Conservation (phyloP, 139 green algal genomes). For the Chlamydomonas applanata region DNA sequence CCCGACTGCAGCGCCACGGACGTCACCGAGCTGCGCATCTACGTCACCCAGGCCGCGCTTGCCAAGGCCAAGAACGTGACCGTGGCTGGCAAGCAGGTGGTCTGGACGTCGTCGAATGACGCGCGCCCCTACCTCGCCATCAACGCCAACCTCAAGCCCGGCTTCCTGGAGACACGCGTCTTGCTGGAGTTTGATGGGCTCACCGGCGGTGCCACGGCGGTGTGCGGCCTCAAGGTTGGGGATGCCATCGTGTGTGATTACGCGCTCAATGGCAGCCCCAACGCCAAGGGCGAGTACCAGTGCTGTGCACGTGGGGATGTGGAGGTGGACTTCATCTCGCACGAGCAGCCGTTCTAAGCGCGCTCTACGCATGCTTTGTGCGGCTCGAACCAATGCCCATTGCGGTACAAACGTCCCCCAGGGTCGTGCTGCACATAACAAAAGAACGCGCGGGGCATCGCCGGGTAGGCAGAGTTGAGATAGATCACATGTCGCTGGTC, state of each 20-base stretch:
- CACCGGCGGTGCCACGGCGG: neutral
- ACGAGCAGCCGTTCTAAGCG: no score
- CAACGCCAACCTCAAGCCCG: neutral
- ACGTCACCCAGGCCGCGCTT: neutral
- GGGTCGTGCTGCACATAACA: no score
- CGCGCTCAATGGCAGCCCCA: neutral
- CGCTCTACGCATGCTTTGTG: no score
- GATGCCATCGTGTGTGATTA: neutral
- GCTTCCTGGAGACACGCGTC: neutral
- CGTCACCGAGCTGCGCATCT: neutral
- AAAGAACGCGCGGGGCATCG: no score
- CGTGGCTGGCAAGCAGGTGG: neutral
- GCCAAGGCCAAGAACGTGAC: neutral
- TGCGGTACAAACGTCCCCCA: no score
- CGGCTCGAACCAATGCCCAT: no score
- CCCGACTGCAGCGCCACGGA: neutral
- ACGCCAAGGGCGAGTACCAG: neutral
- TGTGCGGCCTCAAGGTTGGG: neutral
- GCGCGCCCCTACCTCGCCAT: neutral
- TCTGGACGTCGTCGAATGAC: neutral
- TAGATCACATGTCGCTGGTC: no score
- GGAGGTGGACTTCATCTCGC: neutral
- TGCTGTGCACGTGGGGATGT: slow-evolving; percentile 7
- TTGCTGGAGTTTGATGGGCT: neutral
- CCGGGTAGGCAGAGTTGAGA: no score